Conservation (phyloP, 306 rosid genomes). For the Casuarina equisetifolia region DNA sequence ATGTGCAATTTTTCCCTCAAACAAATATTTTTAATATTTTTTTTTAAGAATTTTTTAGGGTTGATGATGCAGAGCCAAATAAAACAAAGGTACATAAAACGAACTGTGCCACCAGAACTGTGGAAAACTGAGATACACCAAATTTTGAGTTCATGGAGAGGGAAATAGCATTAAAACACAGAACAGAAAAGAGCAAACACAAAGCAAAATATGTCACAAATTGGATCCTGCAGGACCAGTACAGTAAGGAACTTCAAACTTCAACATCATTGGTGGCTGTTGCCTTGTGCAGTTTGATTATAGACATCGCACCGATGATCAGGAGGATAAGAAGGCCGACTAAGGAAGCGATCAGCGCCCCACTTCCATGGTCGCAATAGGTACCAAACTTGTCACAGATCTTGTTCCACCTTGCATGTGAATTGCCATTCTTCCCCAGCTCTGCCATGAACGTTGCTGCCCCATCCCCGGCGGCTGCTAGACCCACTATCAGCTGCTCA, state of each 20-base stretch:
- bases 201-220: not conserved
- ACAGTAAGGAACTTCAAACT: not conserved
- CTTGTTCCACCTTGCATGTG: slow-evolving; percentile 88
- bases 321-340: slow-evolving; percentile 62
- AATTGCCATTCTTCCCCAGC: slow-evolving; percentile 78
- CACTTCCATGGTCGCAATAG: slow-evolving; percentile 64
- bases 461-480: slow-evolving; percentile 74
- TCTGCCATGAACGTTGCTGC: slow-evolving; percentile 88
- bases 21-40: too few species aligned
- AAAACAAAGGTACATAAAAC: too few species aligned
- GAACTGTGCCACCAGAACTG: too few species aligned
- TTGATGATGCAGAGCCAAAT: too few species aligned
- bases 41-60: too few species aligned
- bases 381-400: slow-evolving; percentile 72
- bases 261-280: slow-evolving; percentile 19
- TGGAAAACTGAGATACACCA: too few species aligned
- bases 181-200: not conserved
- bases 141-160: too few species aligned
- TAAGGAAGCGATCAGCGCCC: slow-evolving; percentile 68
- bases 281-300: slow-evolving; percentile 50
- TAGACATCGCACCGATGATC: slow-evolving; percentile 55
- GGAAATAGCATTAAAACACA: not conserved
- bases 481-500: slow-evolving; percentile 48
- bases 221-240: not conserved
- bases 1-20: too few species aligned